A percentile compares a stretch with the other conserved stretches of the same genome.
phyloP scores from a whole-genome alignment of 441 rosid species.

The Eruca vesicaria region DNA sequence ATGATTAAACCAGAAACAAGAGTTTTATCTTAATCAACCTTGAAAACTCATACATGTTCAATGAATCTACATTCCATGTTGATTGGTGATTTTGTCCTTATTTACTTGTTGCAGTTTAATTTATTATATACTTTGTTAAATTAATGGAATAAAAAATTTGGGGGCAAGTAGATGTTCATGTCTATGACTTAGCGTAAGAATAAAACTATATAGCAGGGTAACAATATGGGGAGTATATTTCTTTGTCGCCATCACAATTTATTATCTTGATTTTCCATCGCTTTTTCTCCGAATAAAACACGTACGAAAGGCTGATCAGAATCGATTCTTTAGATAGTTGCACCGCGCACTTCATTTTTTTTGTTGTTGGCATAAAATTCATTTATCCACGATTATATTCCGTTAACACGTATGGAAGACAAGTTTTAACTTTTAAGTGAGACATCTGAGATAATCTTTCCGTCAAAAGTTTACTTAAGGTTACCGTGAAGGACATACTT shows the following conservation, averaged over 20 bases:
- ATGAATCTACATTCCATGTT: conserved; percentile 7
- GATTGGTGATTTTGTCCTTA: conserved; percentile 21
- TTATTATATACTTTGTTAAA: background rate
- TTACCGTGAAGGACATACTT: background rate
- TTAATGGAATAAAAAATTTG: background rate
- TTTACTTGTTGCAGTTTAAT: conserved; percentile 10
- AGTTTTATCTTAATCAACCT: background rate
- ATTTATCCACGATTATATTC: conserved; percentile 8
- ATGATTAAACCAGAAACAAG: background rate
- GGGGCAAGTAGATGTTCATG: conserved; percentile 3
- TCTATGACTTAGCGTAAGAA: conserved; percentile 28
- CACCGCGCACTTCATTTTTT: conserved; percentile 16
- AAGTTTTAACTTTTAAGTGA: background rate
- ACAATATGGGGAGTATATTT: conserved; percentile 5
- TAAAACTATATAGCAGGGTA: conserved; percentile 9
- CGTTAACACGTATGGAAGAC: background rate
- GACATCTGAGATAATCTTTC: background rate
- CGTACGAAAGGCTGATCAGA: conserved; percentile 19
- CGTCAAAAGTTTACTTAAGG: background rate
- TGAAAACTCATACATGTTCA: conserved; percentile 15
- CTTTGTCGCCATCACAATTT: conserved; percentile 7
- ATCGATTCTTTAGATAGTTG: conserved; percentile 23
- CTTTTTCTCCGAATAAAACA: conserved; percentile 26
- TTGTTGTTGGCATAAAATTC: background rate
- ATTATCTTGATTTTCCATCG: background rate